Percentiles rank a stretch among this genome's conserved stretches.
These are phyloP conservation scores for Lipomyces japonicus DNA, from an alignment of 805 yeast genomes.

Conservation along the genomic window DNA sequence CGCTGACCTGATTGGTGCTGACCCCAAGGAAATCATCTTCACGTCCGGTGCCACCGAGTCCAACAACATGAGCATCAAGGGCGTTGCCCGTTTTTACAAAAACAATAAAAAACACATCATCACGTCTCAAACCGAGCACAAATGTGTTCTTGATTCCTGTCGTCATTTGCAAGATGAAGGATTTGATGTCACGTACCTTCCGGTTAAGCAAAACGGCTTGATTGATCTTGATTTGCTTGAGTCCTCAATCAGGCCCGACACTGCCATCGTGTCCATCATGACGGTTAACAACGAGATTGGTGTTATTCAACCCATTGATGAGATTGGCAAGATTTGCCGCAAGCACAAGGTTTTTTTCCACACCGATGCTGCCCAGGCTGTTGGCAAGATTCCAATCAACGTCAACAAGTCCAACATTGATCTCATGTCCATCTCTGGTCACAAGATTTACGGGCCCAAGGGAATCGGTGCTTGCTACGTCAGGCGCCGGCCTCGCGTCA, in stretches of 20 bases:
- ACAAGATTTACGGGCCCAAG: constrained; percentile 96
- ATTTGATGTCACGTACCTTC: constrained; percentile 88
- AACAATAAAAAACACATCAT: constrained; percentile 89
- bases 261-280: constrained; percentile 88
- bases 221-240: constrained; percentile 73
- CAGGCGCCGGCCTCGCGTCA: constrained; percentile 96
- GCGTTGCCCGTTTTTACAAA: constrained; percentile 89
- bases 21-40: constrained; percentile 93
- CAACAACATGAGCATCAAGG: constrained; percentile 91
- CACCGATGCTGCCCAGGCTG: constrained; percentile 96
- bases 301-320: constrained; percentile 91
- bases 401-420: constrained; percentile 93
- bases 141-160: constrained; percentile 96
- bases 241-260: constrained; percentile 82
- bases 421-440: constrained; percentile 88
- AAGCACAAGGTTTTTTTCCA: constrained; percentile 90
- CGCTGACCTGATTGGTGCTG: constrained; percentile 84
- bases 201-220: constrained; percentile 77
- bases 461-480: constrained; percentile 95
- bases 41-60: constrained; percentile 98
- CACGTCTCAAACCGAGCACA: constrained; percentile 96
- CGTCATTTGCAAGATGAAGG: constrained; percentile 95
- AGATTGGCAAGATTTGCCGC: constrained; percentile 84
- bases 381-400: constrained; percentile 87
- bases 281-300: constrained; percentile 98